These are phyloP conservation scores for Imleria badia DNA, from an alignment of 768 basidiomycete species.

Conservation along the genomic window DNA sequence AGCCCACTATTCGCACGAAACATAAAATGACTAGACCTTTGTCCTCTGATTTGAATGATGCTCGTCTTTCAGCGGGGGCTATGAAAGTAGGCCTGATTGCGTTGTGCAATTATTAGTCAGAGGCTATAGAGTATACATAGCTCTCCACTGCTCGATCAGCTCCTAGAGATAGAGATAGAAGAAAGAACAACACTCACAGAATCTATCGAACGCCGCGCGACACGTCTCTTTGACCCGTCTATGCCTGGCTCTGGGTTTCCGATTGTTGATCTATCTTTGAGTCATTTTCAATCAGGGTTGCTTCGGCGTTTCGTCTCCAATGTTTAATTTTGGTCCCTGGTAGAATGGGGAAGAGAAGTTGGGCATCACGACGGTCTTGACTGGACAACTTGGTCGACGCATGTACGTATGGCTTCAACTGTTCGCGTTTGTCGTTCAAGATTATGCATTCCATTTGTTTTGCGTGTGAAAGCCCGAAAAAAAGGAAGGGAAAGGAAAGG, in stretches of 20 bases:
- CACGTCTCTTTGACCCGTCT: neutral
- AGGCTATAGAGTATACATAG: neutral
- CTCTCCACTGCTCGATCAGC: neutral
- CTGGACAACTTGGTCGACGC: slow-evolving; percentile 20
- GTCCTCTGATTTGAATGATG: neutral
- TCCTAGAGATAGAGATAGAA: neutral
- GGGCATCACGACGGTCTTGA: slow-evolving; percentile 26
- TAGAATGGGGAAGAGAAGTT: slow-evolving; percentile 25
- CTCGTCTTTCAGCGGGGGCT: neutral
- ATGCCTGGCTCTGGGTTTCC: neutral
- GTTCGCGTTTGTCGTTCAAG: neutral
- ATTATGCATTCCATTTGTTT: too few species aligned
- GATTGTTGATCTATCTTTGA: neutral
- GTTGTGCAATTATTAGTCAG: neutral
- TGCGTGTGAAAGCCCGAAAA: too few species aligned
- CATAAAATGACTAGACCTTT: neutral
- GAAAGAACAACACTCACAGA: neutral
- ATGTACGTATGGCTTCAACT: slow-evolving; percentile 33
- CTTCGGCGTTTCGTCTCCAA: slow-evolving; percentile 24
- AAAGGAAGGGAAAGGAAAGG: neutral
- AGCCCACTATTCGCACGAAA: neutral
- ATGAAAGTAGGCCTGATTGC: neutral
- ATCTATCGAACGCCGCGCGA: neutral
- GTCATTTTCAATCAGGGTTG: neutral
- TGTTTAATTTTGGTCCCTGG: slow-evolving; percentile 26